Percentiles rank a stretch among this genome's conserved stretches.
Evolutionary conservation across 345 rosid species (phyloP).

Genomic region (Microcos paniculata): DNA sequence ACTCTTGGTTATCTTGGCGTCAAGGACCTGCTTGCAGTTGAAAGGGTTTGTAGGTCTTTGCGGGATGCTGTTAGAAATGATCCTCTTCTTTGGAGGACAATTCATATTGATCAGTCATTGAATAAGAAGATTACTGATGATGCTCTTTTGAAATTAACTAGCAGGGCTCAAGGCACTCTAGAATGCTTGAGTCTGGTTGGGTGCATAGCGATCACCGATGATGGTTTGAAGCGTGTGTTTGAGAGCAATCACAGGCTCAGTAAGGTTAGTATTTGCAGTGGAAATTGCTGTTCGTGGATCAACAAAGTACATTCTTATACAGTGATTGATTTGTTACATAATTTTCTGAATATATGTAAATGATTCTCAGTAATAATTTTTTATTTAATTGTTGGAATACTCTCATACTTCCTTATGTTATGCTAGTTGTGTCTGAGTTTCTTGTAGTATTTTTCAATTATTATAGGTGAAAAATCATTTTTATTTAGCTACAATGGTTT

Average conservation of each 20-base stretch:
- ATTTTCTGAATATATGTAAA: background rate
- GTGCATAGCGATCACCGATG: constrained; percentile 17
- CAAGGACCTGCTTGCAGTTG: constrained; percentile 17
- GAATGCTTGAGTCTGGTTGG: constrained; percentile 20
- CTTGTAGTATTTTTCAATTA: no score
- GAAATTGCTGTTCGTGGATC: background rate
- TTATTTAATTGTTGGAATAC: background rate
- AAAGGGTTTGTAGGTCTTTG: constrained; percentile 19
- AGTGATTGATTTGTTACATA: background rate
- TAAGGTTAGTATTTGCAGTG: constrained; percentile 11
- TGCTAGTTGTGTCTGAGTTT: background rate
- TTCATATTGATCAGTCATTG: constrained; percentile 7
- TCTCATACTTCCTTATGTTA: background rate
- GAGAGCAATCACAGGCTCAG: constrained; percentile 15
- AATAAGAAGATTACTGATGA: constrained; percentile 14
- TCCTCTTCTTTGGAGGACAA: constrained; percentile 22
- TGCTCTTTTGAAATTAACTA: constrained; percentile 18
- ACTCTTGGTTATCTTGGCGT: constrained; percentile 19
- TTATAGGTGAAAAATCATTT: background rate
- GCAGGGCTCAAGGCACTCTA: constrained; percentile 24
- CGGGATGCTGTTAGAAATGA: constrained; percentile 13
- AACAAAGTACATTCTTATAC: background rate
- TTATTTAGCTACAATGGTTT: background rate
- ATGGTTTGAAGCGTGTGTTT: constrained; percentile 17
- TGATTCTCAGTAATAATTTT: background rate